phyloP scores from a whole-genome alignment of 1,139 yeast species.

The Magnusiomyces clavatus region DNA sequence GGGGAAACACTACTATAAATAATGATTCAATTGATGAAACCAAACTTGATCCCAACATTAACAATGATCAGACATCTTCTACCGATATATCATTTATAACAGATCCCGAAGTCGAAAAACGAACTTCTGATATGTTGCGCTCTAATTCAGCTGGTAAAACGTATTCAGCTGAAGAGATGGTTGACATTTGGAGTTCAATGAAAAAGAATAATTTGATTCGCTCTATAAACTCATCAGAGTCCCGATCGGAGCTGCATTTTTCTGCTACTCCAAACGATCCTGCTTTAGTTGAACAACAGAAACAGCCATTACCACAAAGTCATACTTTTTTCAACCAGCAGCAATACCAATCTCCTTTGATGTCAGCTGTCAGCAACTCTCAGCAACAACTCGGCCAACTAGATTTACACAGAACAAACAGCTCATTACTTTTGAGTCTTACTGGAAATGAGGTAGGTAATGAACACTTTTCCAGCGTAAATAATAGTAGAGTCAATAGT shows the following conservation, averaged over 20 bases:
- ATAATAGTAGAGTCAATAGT: slow-evolving; percentile 1
- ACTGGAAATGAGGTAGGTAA: not conserved
- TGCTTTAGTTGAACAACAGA: slow-evolving; percentile 10
- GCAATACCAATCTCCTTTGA: not conserved
- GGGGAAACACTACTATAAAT: too few relatives aligned
- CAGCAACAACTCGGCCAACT: not conserved
- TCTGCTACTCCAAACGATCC: slow-evolving; percentile 20
- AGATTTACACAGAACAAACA: not conserved
- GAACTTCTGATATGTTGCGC: slow-evolving; percentile 1
- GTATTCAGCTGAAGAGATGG: slow-evolving; percentile 47
- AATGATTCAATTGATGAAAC: too few relatives aligned
- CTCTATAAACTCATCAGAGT: slow-evolving; percentile 20
- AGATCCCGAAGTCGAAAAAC: not conserved
- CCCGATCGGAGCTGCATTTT: slow-evolving; percentile 23
- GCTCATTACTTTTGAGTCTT: not conserved
- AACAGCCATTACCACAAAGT: not conserved
- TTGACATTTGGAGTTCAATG: slow-evolving; percentile 46
- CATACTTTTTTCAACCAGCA: not conserved
- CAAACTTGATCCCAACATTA: too few relatives aligned
- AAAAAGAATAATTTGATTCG: slow-evolving; percentile 28
- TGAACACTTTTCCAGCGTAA: not conserved
- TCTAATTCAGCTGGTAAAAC: slow-evolving; percentile 23
- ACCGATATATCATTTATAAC: not conserved
- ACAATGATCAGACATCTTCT: not conserved
- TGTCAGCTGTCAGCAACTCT: not conserved